Base-by-base conservation (phyloP, 139 green algal species). In the Zygnema circumcarinatum region DNA sequence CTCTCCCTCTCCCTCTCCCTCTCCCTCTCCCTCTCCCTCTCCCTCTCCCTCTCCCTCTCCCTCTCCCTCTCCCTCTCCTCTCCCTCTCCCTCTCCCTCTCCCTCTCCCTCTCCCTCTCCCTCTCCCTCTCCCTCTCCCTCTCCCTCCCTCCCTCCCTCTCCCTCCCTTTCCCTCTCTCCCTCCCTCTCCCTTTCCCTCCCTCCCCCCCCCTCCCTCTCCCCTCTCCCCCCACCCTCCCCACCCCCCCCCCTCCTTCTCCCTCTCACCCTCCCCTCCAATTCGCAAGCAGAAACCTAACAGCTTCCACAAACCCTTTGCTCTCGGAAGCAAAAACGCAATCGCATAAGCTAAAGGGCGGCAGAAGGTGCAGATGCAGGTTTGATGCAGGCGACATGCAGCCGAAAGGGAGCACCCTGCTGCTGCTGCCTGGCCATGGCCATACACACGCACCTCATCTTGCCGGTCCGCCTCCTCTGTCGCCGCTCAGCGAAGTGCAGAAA, bases 41-140 rank as follows among this genome's bases (percentile, higher is more conserved):
- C 38, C 69, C 38, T 78, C 69, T 78, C 38, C 69, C 69, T 78
- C 38, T 56, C 36, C 36, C 69, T 47, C 69, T 41, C 69, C 36
- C 36, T 78, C 69, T 78, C 38, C 69, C 69, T 78, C 69, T 47
- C 69, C 69, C 47, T 62, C 47, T 62, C 47, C 47, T 62, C 47
- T 62, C 47, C 47, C 47, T 62, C 47, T 62, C 47, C 47, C 16
- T 16, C 16, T 16, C 47, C 7, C 16, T 16, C 16, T 16, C 47
- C 47, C 47, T 16, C 16, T 16, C 47, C 47, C 47, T 16, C 47
- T 62, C 47, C 16, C 47, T 16, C 47, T 62, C 47, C 47, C 16
- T 16, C 47, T 62, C 47, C 16, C 47, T 16, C 47, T 62, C 47
- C 47, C 47, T 62, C 16, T 78, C 69, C 69, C 38, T 78, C 69